Conservation (phyloP, 2,329 filamentous ascomycete species). For the Stagonosporopsis rhizophila region DNA sequence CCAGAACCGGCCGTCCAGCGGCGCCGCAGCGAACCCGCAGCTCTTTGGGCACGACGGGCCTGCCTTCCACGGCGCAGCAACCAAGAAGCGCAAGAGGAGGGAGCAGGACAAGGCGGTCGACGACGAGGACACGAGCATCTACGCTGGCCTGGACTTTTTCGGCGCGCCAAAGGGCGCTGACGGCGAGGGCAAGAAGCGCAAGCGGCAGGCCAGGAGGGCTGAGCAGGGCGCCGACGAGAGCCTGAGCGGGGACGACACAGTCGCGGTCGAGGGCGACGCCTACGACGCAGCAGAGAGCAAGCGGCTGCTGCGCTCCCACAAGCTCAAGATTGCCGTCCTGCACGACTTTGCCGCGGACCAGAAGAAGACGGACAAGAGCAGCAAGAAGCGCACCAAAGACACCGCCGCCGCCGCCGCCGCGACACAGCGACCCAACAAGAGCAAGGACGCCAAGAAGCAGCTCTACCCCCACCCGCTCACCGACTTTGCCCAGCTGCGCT, state of each 20-base stretch:
- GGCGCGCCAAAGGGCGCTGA: conserved; percentile 29
- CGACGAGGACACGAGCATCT: conserved; percentile 24
- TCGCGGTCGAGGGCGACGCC: conserved; percentile 55
- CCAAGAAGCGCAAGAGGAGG: conserved; percentile 54
- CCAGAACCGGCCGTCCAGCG: conserved; percentile 68
- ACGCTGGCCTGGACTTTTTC: conserved; percentile 55
- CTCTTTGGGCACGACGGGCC: conserved; percentile 61
- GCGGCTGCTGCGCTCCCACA: conserved; percentile 77
- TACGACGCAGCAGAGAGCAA: conserved; percentile 76
- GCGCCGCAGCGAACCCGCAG: conserved; percentile 70
- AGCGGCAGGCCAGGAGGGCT: conserved; percentile 18
- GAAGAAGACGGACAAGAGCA: conserved; percentile 65
- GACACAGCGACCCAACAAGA: too few relatives aligned
- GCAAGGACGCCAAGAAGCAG: conserved; percentile 63
- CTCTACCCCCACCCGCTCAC: conserved; percentile 82
- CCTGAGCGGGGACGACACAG: neutral
- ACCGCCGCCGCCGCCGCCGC: conserved; percentile 46
- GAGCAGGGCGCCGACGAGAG: conserved; percentile 13
- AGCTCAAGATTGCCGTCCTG: conserved; percentile 84
- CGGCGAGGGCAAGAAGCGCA: conserved; percentile 26
- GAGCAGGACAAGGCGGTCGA: conserved; percentile 23
- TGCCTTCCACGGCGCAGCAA: conserved; percentile 24
- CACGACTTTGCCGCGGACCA: conserved; percentile 52
- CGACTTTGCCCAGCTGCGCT: conserved; percentile 75
- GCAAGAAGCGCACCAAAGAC: conserved; percentile 57